phyloP scores from a whole-genome alignment of 352 stramenopile genomes.

The Phytophthora capsici region DNA sequence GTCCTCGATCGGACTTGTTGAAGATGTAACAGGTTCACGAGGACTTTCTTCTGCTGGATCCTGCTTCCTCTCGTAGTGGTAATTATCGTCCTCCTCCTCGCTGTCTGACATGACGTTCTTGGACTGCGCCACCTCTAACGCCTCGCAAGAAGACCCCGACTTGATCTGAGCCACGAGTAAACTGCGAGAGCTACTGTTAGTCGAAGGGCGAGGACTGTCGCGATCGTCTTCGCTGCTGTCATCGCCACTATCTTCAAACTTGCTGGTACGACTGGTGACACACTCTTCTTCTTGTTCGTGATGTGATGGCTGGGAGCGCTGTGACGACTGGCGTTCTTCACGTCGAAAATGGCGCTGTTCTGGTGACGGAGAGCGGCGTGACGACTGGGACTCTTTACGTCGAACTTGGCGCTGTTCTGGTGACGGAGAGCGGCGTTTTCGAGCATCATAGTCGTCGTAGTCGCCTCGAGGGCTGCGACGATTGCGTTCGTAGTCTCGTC shows the following conservation, averaged over 20 bases:
- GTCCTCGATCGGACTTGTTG: slow-evolving; percentile 26
- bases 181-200: slow-evolving; percentile 37
- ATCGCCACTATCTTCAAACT: slow-evolving; percentile 24
- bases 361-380: background rate
- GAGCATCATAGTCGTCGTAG: slow-evolving; percentile 8
- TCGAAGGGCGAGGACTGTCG: slow-evolving; percentile 33
- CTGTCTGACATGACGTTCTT: slow-evolving; percentile 39
- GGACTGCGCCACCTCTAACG: background rate
- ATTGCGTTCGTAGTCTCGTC: slow-evolving; percentile 6
- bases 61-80: slow-evolving; percentile 35
- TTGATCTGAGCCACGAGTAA: slow-evolving; percentile 75
- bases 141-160: slow-evolving; percentile 35
- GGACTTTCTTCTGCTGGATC: slow-evolving; percentile 52
- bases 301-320: background rate
- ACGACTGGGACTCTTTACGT: slow-evolving; percentile 11
- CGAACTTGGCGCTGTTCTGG: slow-evolving; percentile 18
- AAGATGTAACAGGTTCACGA: slow-evolving; percentile 26
- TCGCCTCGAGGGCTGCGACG: slow-evolving; percentile 13
- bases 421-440: slow-evolving; percentile 19
- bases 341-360: too few species aligned
- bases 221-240: slow-evolving; percentile 41
- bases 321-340: slow-evolving; percentile 1
- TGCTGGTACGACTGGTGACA: slow-evolving; percentile 10
- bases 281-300: slow-evolving; percentile 17
- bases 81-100: slow-evolving; percentile 42